A percentile compares a stretch with the other conserved stretches of the same genome.
phyloP scores from a whole-genome alignment of 768 basidiomycete species.

The Panellus pusillus region DNA sequence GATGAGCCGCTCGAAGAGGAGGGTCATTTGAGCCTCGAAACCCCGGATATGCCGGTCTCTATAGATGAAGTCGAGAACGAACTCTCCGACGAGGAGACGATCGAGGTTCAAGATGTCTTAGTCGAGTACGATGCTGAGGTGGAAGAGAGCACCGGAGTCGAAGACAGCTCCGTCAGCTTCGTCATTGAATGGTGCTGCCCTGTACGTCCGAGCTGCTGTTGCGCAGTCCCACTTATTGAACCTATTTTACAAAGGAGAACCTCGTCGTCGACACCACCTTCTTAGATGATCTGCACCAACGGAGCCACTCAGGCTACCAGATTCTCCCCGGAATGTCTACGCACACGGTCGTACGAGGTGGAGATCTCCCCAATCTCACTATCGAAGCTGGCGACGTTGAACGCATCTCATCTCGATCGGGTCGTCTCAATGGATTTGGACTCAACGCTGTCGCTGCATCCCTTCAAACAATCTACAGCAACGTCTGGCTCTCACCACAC shows the following conservation, averaged over 20 bases:
- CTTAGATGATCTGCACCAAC: no score
- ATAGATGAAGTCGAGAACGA: background rate
- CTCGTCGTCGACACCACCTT: no score
- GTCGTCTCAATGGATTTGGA: conserved; percentile 7
- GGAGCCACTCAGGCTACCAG: no score
- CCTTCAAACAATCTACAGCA: conserved; percentile 12
- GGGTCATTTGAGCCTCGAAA: conserved; percentile 2
- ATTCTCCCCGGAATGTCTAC: no score
- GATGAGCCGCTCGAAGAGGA: background rate
- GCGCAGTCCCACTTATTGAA: no score
- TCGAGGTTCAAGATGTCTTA: background rate
- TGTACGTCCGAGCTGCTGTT: background rate
- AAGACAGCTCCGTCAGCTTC: background rate
- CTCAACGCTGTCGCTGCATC: conserved; percentile 26
- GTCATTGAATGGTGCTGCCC: background rate
- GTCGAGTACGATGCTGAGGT: background rate
- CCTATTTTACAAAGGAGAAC: no score
- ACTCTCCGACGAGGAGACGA: background rate
- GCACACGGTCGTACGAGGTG: no score
- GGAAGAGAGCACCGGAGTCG: background rate
- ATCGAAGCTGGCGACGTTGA: no score
- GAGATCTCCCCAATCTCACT: no score
- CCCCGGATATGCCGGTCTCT: background rate
- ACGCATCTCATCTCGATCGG: no score
- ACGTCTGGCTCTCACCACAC: background rate